A percentile compares a stretch with the other conserved stretches of the same genome.
Evolutionary conservation across 352 stramenopile genomes (phyloP).

Genomic region (Pythium dissotocum): DNA sequence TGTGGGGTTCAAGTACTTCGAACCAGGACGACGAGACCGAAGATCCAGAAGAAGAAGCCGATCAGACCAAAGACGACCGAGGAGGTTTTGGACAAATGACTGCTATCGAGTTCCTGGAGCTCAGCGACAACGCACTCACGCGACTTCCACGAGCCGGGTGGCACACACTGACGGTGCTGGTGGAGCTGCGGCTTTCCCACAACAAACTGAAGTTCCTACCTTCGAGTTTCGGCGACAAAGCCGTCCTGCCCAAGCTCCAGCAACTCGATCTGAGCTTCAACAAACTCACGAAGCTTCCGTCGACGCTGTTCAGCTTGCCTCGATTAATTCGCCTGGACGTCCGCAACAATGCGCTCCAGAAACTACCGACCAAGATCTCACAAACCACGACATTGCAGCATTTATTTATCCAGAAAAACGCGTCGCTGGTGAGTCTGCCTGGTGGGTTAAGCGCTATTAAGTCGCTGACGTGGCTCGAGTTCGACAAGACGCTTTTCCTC

Average conservation of each 20-base stretch:
- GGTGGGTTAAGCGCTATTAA: slow-evolving; percentile 26
- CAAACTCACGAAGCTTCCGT: slow-evolving; percentile 35
- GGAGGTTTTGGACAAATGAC: slow-evolving; percentile 31
- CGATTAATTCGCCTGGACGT: slow-evolving; percentile 35
- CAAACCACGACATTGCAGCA: slow-evolving; percentile 30
- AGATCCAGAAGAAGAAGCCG: slow-evolving; percentile 18
- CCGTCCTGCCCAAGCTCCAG: slow-evolving; percentile 28
- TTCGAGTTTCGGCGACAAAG: slow-evolving; percentile 9
- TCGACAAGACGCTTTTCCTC: slow-evolving; percentile 60
- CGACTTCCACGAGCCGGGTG: slow-evolving; percentile 35
- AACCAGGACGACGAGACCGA: slow-evolving; percentile 1
- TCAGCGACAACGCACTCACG: slow-evolving; percentile 44
- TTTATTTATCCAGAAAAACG: slow-evolving; percentile 45
- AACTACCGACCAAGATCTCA: slow-evolving; percentile 35
- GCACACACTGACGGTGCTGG: slow-evolving; percentile 27
- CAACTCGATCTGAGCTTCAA: slow-evolving; percentile 51
- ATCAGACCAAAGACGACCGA: not conserved
- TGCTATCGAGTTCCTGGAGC: slow-evolving; percentile 42
- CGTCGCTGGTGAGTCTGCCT: slow-evolving; percentile 32
- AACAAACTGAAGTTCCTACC: slow-evolving; percentile 48
- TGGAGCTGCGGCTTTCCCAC: slow-evolving; percentile 45
- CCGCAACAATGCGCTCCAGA: slow-evolving; percentile 35
- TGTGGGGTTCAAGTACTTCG: slow-evolving; percentile 28
- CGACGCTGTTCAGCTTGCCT: slow-evolving; percentile 25
- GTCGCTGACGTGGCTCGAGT: slow-evolving; percentile 35